Conservation (phyloP, 2,329 filamentous ascomycete species). For the Talaromyces funiculosus region DNA sequence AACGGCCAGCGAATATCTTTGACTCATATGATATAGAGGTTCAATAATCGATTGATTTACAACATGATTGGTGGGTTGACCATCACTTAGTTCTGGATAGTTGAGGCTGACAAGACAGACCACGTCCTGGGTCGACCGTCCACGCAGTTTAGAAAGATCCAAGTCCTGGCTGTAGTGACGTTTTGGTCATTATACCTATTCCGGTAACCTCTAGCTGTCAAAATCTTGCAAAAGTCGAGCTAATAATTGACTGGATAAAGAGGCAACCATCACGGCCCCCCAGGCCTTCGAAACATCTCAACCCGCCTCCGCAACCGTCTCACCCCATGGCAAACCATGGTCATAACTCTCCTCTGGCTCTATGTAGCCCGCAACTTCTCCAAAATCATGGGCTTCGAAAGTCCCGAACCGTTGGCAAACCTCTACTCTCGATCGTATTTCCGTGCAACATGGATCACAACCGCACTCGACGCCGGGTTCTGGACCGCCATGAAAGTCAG, state of each 20-base stretch:
- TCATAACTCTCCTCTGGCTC: slow-evolving; percentile 82
- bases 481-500: slow-evolving; percentile 97
- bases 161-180: slow-evolving; percentile 82
- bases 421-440: slow-evolving; percentile 92
- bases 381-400: slow-evolving; percentile 83
- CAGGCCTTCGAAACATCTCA: slow-evolving; percentile 65
- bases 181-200: slow-evolving; percentile 87
- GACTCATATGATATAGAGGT: background rate
- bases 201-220: slow-evolving; percentile 47
- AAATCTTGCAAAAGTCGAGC: background rate
- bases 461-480: slow-evolving; percentile 90
- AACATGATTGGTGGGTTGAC: background rate
- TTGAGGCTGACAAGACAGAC: slow-evolving; percentile 46
- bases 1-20: too few relatives aligned
- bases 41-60: background rate
- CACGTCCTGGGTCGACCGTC: slow-evolving; percentile 90
- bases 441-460: slow-evolving; percentile 93
- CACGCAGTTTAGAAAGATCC: slow-evolving; percentile 82
- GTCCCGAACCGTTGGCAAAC: slow-evolving; percentile 87
- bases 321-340: slow-evolving; percentile 83
- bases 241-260: slow-evolving; percentile 39
- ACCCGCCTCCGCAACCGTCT: slow-evolving; percentile 62
- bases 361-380: slow-evolving; percentile 91
- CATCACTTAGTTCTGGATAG: background rate
- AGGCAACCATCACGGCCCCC: slow-evolving; percentile 85